These are phyloP conservation scores for Crassisporium funariophilum DNA, from an alignment of 768 basidiomycete species.

Conservation along the genomic window DNA sequence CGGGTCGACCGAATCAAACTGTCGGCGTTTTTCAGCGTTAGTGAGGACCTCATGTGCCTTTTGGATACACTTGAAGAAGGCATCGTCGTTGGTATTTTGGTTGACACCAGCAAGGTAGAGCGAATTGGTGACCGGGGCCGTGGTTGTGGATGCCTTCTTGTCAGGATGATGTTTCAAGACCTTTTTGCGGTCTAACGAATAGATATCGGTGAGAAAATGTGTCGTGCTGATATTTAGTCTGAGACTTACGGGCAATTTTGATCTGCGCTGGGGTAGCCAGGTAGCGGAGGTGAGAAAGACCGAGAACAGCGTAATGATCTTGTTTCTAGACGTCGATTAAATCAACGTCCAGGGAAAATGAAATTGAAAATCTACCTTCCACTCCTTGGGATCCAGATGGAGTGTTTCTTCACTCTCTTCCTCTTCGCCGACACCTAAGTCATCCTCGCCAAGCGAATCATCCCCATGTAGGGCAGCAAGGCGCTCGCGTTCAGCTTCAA, in stretches of 20 bases:
- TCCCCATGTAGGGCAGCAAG: conserved; percentile 52
- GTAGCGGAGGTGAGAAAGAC: conserved; percentile 88
- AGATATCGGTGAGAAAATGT: conserved; percentile 1
- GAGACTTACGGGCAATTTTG: conserved; percentile 88
- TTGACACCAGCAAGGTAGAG: conserved; percentile 54
- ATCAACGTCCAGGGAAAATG: background rate
- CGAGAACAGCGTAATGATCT: conserved; percentile 97
- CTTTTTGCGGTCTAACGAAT: conserved; percentile 87
- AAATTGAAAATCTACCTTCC: conserved; percentile 69
- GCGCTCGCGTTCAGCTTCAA: conserved; percentile 44
- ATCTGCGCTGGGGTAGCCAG: conserved; percentile 90
- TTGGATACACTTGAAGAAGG: conserved; percentile 99
- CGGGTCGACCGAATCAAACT: conserved; percentile 97
- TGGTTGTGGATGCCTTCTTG: conserved; percentile 66
- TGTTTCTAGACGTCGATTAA: conserved; percentile 70
- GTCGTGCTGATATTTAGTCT: conserved; percentile 35
- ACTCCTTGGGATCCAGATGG: conserved; percentile 91
- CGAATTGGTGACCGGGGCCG: conserved; percentile 29
- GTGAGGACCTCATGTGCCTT: conserved; percentile 96
- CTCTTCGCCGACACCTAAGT: conserved; percentile 93
- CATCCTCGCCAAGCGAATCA: conserved; percentile 60
- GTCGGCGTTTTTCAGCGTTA: conserved; percentile 82
- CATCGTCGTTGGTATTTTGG: conserved; percentile 91
- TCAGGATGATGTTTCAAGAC: conserved; percentile 99
- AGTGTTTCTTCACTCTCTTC: conserved; percentile 72